Conservation (phyloP, 257 asterid genomes). For the Rehmannia glutinosa region DNA sequence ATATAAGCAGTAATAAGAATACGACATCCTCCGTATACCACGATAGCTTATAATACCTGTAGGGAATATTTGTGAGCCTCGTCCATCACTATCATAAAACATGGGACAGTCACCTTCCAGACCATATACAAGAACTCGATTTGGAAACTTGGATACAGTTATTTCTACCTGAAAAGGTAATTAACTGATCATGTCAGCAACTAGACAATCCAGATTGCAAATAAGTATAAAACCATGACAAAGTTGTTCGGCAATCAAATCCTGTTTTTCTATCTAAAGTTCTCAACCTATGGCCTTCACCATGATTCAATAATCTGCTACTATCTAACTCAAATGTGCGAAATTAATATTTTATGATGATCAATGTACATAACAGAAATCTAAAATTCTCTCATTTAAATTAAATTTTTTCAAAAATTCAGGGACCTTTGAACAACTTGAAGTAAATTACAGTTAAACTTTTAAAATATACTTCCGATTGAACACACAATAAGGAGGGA, state of each 20-base stretch:
- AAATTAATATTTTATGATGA: not conserved
- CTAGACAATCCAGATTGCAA: not conserved
- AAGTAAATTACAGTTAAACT: not conserved
- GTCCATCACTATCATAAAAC: constrained; percentile 83
- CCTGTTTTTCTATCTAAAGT: not conserved
- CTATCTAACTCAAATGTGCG: not conserved
- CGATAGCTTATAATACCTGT: constrained; percentile 57
- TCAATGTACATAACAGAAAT: not conserved
- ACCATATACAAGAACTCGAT: constrained; percentile 83
- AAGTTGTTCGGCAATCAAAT: not conserved
- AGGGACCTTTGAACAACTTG: too few species aligned
- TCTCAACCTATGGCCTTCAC: not conserved
- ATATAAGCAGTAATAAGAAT: not conserved
- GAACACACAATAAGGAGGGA: not conserved
- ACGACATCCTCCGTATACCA: not conserved
- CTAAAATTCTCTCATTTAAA: not conserved
- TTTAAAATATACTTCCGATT: not conserved
- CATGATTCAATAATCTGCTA: not conserved
- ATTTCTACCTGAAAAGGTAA: constrained; percentile 56
- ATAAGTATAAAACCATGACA: not conserved
- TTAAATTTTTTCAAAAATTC: not conserved
- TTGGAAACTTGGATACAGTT: constrained; percentile 71
- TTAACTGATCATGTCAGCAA: constrained; percentile 14
- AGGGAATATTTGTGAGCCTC: constrained; percentile 82
- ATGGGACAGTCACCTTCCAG: constrained; percentile 86